Base-by-base conservation (phyloP, 371 early-diverging fungal species). In the Apophysomyces trapeziformis region DNA sequence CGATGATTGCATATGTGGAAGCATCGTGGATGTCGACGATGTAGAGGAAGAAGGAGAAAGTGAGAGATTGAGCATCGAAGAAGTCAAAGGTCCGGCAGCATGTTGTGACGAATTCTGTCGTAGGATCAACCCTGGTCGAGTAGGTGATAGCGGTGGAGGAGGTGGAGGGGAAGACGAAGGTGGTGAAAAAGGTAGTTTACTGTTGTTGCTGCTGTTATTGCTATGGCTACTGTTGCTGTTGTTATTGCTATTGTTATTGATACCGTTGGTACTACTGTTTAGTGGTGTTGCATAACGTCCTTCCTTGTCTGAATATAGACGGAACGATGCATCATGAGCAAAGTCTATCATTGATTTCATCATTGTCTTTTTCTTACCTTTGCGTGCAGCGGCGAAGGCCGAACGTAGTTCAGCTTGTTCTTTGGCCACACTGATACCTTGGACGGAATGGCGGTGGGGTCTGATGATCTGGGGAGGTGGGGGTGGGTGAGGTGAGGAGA, bases 371-470 rank as follows among this genome's bases (percentile, higher is more conserved):
- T 45, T 14, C 35, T 61, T 35, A 39, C 57, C 64, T 56, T 63
- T 57, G 37, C 38, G 54, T 38, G 35, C 47, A 36, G 47, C n/a
- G 65, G 57, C 73, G 64, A 63, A 67, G 9, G 70, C 70, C 7
- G 71, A 50, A n/a, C 66, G 67, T 36, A 77, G 50, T 36, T 79
- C 77, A 2, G 70, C 68, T 61, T 82, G 78, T 58, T 82, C 82
- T 62, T 77, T 77, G 36, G 79, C 72, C 16, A 74, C 78, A 38
- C 68, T 70, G 5, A 79, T 79, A 35, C 83, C 83, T 64, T 82
- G 83, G 3, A 82, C 80, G 0, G 83, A 82, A 63, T 82, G 80
- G 56, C 83, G 79, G 56, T 75, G 74, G 9, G 64, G 78, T 56
- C 83, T 71, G 60, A 74, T 69, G 21, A 57, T 60, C n/a, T 36